Evolutionary conservation across 768 basidiomycete genomes (phyloP).

Genomic region (Rhodosporidiobolus odoratus): DNA sequence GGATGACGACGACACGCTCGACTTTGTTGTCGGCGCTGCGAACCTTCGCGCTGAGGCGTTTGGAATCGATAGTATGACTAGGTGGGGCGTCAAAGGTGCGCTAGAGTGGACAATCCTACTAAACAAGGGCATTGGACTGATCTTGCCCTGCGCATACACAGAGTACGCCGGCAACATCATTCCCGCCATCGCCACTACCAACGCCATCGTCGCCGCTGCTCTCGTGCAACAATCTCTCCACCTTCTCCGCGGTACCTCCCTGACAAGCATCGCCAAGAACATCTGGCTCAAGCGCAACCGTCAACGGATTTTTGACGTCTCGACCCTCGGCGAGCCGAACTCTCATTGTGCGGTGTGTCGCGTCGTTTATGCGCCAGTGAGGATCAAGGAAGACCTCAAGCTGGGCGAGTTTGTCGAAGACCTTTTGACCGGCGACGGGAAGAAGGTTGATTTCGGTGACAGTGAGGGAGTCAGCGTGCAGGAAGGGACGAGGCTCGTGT

Average conservation of each 20-base stretch:
- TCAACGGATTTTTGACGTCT: constrained; percentile 67
- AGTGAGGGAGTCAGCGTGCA: constrained; percentile 62
- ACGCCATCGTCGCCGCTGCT: constrained; percentile 90
- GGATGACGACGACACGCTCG: constrained; percentile 92
- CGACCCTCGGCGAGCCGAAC: constrained; percentile 65
- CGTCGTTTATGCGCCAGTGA: constrained; percentile 70
- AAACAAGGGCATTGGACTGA: not conserved
- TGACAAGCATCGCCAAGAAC: constrained; percentile 39
- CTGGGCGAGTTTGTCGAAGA: constrained; percentile 69
- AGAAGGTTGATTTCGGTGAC: constrained; percentile 41
- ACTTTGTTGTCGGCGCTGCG: constrained; percentile 91
- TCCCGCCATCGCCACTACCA: constrained; percentile 97
- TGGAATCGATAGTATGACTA: constrained; percentile 77
- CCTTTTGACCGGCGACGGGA: constrained; percentile 55
- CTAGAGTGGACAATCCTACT: not conserved
- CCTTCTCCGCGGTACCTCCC: constrained; percentile 59
- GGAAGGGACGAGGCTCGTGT: constrained; percentile 77
- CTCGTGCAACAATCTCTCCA: constrained; percentile 90
- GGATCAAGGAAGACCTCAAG: constrained; percentile 56
- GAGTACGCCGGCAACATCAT: constrained; percentile 99
- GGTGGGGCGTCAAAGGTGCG: constrained; percentile 93
- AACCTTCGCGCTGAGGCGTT: constrained; percentile 89
- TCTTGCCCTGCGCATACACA: constrained; percentile 43
- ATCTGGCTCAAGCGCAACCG: constrained; percentile 76
- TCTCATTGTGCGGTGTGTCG: constrained; percentile 75